Evolutionary conservation across 2,329 filamentous ascomycete species (phyloP), one percentile per base, ranked within the genome.

Genomic region (Colletotrichum sp.): DNA sequence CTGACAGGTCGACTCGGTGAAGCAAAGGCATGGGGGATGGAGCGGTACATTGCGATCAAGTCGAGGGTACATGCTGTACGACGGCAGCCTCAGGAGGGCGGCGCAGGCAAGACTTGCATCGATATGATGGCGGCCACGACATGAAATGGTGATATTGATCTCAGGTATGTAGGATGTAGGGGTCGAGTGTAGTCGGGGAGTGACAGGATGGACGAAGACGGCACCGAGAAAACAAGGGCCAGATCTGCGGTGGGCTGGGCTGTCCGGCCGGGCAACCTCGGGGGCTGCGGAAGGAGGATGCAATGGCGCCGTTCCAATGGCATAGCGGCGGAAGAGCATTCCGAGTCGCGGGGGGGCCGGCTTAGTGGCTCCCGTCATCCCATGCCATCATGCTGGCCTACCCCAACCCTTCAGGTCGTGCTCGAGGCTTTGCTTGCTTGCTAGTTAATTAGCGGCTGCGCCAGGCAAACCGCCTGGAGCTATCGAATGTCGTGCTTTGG

Each of bases 1-100:
- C 70, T 74, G 64, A 59, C 36, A 44, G 26, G 32, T 57, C 7
- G 18, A 76, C 65, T 74, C 74, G 74, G 74, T 76, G 74, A 76
- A 76, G 74, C 57, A 69, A 13, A 59, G 36, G 34, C 70, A 71
- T 39, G 71, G 44, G 44, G 32, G 24, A 16, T 55, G 62, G 69
- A 55, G 15, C 15, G 73, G 70, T 76, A 76, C 70, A 57, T 69
- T 10, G 59, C 6, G 16, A 60, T 60, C 28, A 65, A 39, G 74
- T 76, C 34, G 34, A 44, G 26, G 24, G 28, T 76, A 76, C 74
- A 69, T 74, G 34, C 32, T 55, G 62, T 63, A 26, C 32, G 69
- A 72, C 62, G 18, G n/a, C 55, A 60, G 32, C 13, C 34, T 28
- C 44, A 32, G 32, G 44, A 30, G 65, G 66, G 52, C 52, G 66